phyloP scores from a whole-genome alignment of 2,329 filamentous ascomycete species.

The Rutstroemia sydowiana region DNA sequence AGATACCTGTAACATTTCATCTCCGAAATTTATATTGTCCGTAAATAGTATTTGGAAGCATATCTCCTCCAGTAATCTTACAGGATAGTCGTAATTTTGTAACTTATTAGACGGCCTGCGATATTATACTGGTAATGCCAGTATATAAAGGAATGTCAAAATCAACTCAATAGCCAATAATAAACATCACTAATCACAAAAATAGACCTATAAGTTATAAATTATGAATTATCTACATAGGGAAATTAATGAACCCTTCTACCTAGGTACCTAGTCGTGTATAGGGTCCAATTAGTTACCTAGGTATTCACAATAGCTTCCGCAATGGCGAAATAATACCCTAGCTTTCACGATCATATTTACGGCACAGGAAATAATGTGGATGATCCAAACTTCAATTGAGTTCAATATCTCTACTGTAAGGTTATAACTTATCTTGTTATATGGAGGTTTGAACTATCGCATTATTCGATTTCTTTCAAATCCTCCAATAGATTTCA shows the following conservation, averaged over 20 bases:
- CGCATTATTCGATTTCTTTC: too few relatives aligned
- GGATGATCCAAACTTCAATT: not conserved
- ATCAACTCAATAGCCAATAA: not conserved
- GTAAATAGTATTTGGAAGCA: not conserved
- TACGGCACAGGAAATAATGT: not conserved
- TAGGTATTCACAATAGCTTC: slow-evolving; percentile 8
- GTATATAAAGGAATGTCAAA: not conserved
- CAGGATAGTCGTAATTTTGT: not conserved
- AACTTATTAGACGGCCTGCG: too few relatives aligned
- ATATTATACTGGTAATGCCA: not conserved
- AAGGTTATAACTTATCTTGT: slow-evolving; percentile 1
- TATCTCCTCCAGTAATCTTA: not conserved
- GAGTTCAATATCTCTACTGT: slow-evolving; percentile 1
- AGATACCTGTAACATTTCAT: slow-evolving; percentile 16
- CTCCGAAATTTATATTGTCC: slow-evolving; percentile 21
- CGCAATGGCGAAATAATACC: slow-evolving; percentile 9
- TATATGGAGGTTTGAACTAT: not conserved
- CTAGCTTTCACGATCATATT: slow-evolving; percentile 7
- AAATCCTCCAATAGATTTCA: too few relatives aligned
- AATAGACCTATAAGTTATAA: not conserved
- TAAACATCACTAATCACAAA: not conserved
- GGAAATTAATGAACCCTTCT: not conserved
- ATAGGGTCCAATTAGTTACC: slow-evolving; percentile 3
- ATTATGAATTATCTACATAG: too few relatives aligned
- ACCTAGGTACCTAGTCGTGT: not conserved